Conservation (phyloP, 371 early-diverging fungal genomes). For the Coemansia sp. region DNA sequence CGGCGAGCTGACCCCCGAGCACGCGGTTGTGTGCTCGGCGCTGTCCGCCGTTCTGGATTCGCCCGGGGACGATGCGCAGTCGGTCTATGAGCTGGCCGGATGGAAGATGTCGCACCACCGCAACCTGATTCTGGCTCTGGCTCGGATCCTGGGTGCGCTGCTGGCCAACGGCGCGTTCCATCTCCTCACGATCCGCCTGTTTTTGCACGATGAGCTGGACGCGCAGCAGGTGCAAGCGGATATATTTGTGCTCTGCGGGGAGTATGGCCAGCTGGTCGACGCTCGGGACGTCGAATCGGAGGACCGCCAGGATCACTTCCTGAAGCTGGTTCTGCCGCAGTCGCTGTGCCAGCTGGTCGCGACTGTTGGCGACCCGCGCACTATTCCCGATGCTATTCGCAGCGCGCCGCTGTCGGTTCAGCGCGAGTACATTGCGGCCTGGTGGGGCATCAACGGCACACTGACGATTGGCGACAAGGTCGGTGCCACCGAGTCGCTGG, state of each 20-base stretch:
- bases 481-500: too few species aligned
- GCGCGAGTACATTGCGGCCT: constrained; percentile 48
- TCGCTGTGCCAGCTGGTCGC: not conserved
- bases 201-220: constrained; percentile 8
- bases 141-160: constrained; percentile 35
- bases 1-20: constrained; percentile 21
- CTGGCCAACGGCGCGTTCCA: constrained; percentile 6
- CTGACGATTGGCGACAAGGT: too few species aligned
- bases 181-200: not conserved
- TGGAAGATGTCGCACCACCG: constrained; percentile 20
- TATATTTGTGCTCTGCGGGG: constrained; percentile 13
- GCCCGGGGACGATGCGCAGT: constrained; percentile 3
- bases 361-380: not conserved
- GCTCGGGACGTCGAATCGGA: not conserved
- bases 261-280: not conserved
- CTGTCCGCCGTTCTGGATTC: constrained; percentile 25
- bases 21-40: constrained; percentile 43
- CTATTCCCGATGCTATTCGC: not conserved
- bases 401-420: constrained; percentile 34
- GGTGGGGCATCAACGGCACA: constrained; percentile 32
- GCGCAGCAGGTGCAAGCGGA: constrained; percentile 33
- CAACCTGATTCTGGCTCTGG: constrained; percentile 35
- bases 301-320: not conserved
- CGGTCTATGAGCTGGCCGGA: constrained; percentile 8
- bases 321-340: constrained; percentile 17